Base-by-base conservation (phyloP, 1,284 basidiomycete species). In the Ganoderma multipileum region DNA sequence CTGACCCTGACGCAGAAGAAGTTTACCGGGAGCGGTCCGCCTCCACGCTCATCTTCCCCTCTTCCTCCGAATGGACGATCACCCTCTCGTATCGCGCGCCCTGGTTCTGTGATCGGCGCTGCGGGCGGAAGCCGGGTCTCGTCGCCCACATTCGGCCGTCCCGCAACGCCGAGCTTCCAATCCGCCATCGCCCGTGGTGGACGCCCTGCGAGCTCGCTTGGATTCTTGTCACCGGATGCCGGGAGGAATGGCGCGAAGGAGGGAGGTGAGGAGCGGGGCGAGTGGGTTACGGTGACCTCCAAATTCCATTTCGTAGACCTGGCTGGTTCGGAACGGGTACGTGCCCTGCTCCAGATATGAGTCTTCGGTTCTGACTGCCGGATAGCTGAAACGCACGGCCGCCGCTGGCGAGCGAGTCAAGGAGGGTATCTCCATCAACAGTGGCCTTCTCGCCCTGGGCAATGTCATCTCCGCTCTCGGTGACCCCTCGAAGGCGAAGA, bases 261-360 rank as follows among this genome's bases (percentile, higher is more conserved):
- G 23, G 75, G 74, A n/a, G 89, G 91, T 39, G 89, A 91, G 26
- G 91, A 92, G 20, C 75, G 82, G 11, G 91, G 93, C 3, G 93
- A 96, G 73, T 96, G 95, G 94, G 86, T 93, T 14, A 95, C 95
- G 0, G 89, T 97, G 63, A 91, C 93, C 54, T 97, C 95, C 72
- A 99, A 99, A 79, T 98, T 99, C 82, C 97, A 99, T 82, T 98
- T 99, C 78, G 98, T 99, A 61, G 97, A 99, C 83, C 82, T 99
- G 72, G 97, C 97, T 33, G 97, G 97, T 63, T 97, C 95, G 41
- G 97, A 99, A 83, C 86, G 98, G 75, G 93, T 95, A 78, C 79
- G 89, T 83, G 59, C 65, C 20, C 61, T 44, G 57, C 47, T 50
- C 26, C 38, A 6, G 39, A 38, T 14, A 38, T 23, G 18, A 3